Evolutionary conservation across 768 basidiomycete genomes (phyloP).

Genomic region (Strobilomyces confusus): DNA sequence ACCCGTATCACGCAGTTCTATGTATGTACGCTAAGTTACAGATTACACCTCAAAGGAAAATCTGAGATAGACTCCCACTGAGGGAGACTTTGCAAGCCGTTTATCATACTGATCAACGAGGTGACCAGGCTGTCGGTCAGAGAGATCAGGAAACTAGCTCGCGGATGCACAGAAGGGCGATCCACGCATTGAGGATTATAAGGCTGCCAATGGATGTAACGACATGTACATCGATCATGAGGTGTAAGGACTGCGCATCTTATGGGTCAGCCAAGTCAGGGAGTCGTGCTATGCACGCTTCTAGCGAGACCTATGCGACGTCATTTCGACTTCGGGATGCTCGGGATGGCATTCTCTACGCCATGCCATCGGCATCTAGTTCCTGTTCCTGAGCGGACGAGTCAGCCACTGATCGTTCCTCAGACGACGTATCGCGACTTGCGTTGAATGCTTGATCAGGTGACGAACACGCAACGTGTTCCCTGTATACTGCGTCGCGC

Average conservation of each 20-base stretch:
- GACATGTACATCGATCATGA: neutral
- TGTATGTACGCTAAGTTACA: too few species aligned
- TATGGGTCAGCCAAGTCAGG: neutral
- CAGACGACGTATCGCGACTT: neutral
- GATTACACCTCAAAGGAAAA: too few species aligned
- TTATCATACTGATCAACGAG: too few species aligned
- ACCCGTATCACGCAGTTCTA: too few species aligned
- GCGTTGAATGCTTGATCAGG: neutral
- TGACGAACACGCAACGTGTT: constrained; percentile 4
- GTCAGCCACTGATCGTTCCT: neutral
- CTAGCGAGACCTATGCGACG: neutral
- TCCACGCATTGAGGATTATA: too few species aligned
- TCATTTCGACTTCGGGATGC: neutral
- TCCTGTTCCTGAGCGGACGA: constrained; percentile 15
- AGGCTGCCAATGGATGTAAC: too few species aligned
- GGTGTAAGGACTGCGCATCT: neutral
- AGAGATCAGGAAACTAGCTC: too few species aligned
- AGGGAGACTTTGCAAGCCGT: too few species aligned
- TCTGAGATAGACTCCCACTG: too few species aligned
- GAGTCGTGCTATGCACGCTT: neutral
- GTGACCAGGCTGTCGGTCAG: too few species aligned
- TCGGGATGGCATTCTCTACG: constrained; percentile 30
- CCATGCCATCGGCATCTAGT: constrained; percentile 37
- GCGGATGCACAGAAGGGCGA: neutral
- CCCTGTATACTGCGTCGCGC: constrained; percentile 9